A percentile compares a stretch with the other conserved stretches of the same genome.
phyloP scores from a whole-genome alignment of 176 grass and related monocot genomes.

The Carex parvula region DNA sequence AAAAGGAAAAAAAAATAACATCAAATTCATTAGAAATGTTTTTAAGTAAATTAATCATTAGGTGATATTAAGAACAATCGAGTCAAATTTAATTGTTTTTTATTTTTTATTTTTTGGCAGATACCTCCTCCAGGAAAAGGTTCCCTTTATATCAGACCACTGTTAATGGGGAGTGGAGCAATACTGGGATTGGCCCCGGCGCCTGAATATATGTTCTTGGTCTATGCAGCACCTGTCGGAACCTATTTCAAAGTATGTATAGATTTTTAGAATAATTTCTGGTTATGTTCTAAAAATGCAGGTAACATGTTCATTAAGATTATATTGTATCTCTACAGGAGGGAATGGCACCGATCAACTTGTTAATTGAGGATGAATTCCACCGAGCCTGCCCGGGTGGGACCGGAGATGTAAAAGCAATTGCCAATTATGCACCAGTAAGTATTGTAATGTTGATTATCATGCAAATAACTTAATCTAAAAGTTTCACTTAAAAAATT shows the following conservation, averaged over 20 bases:
- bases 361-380: conserved; percentile 45
- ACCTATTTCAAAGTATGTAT: conserved; percentile 74
- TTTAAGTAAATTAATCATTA: not conserved
- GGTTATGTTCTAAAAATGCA: not conserved
- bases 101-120: conserved; percentile 28
- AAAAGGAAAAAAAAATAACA: not conserved
- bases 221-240: conserved; percentile 75
- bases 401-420: conserved; percentile 78
- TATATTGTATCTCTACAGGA: conserved; percentile 33
- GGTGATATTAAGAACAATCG: not conserved
- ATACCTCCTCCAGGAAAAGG: conserved; percentile 87
- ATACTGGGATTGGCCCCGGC: conserved; percentile 71
- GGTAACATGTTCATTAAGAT: not conserved
- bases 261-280: not conserved
- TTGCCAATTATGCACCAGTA: conserved; percentile 94
- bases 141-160: conserved; percentile 71
- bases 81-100: not conserved
- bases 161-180: conserved; percentile 81
- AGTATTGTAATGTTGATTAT: not conserved
- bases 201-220: conserved; percentile 78
- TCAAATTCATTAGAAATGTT: not conserved
- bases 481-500: not conserved
- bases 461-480: not conserved
- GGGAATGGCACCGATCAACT: conserved; percentile 62
- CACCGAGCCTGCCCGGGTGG: conserved; percentile 85